A percentile compares a stretch with the other conserved stretches of the same genome.
Evolutionary conservation across 306 rosid genomes (phyloP).

Genomic region (Vachellia pachyceras): DNA sequence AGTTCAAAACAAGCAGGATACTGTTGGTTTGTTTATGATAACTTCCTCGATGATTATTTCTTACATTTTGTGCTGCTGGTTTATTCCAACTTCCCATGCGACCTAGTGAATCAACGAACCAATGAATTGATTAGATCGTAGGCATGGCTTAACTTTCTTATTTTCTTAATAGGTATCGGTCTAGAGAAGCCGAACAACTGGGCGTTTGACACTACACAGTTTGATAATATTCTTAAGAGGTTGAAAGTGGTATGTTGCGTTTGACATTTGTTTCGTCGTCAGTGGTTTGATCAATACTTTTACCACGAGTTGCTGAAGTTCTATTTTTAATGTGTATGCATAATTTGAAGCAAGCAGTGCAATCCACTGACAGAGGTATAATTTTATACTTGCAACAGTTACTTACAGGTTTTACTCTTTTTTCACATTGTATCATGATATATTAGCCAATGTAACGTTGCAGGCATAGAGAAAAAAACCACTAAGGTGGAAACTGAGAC

Average conservation of each 20-base stretch:
- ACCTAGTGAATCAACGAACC: slow-evolving; percentile 17
- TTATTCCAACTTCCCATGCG: neutral
- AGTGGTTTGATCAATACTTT: neutral
- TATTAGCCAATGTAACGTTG: slow-evolving; percentile 16
- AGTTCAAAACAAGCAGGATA: slow-evolving; percentile 87
- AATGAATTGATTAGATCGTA: neutral
- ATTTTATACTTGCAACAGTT: neutral
- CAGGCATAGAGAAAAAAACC: slow-evolving; percentile 40
- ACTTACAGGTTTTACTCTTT: neutral
- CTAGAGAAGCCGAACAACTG: slow-evolving; percentile 87
- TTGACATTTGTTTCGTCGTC: slow-evolving; percentile 3
- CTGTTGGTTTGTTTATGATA: slow-evolving; percentile 51
- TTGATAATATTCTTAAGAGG: slow-evolving; percentile 88
- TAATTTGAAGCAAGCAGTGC: slow-evolving; percentile 69
- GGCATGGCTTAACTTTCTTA: neutral
- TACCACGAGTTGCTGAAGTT: neutral
- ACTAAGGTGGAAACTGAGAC: slow-evolving; percentile 51
- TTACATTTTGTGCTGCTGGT: neutral
- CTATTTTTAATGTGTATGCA: slow-evolving; percentile 3
- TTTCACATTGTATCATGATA: neutral
- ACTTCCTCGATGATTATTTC: neutral
- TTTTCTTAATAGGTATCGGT: slow-evolving; percentile 65
- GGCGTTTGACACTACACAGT: slow-evolving; percentile 94
- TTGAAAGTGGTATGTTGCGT: slow-evolving; percentile 79
- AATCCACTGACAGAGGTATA: slow-evolving; percentile 58